Evolutionary conservation across 257 asterid genomes (phyloP).

Genomic region (Solanum rostratum): DNA sequence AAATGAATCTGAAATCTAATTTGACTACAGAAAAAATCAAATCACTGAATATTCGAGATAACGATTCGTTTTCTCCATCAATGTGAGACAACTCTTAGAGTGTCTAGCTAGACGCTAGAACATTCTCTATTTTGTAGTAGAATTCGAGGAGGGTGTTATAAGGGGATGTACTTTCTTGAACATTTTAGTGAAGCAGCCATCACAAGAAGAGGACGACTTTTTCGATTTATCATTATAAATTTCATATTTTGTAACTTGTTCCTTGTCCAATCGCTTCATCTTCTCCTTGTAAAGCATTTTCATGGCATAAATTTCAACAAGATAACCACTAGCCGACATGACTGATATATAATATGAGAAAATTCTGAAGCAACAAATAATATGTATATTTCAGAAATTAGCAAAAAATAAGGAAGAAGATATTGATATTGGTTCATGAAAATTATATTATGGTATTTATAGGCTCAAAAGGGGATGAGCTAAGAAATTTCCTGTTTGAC

Average conservation of each 20-base stretch:
- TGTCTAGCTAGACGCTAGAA: neutral
- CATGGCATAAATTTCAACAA: conserved; percentile 23
- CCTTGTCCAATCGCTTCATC: conserved; percentile 5
- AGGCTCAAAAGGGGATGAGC: neutral
- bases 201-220: neutral
- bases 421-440: neutral
- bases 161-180: neutral
- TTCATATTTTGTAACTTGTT: neutral
- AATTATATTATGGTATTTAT: neutral
- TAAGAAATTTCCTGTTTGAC: too few relatives aligned
- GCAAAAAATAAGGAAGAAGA: neutral
- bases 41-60: neutral
- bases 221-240: neutral
- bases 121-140: neutral
- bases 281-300: conserved; percentile 13
- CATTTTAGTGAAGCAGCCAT: neutral
- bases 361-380: neutral
- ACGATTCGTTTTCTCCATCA: neutral
- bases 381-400: neutral
- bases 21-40: neutral
- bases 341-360: neutral
- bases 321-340: neutral
- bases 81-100: neutral
- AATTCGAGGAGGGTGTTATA: neutral
- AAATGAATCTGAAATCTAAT: neutral